phyloP scores from a whole-genome alignment of 2,329 filamentous ascomycete genomes.

The Emergomyces orientalis region DNA sequence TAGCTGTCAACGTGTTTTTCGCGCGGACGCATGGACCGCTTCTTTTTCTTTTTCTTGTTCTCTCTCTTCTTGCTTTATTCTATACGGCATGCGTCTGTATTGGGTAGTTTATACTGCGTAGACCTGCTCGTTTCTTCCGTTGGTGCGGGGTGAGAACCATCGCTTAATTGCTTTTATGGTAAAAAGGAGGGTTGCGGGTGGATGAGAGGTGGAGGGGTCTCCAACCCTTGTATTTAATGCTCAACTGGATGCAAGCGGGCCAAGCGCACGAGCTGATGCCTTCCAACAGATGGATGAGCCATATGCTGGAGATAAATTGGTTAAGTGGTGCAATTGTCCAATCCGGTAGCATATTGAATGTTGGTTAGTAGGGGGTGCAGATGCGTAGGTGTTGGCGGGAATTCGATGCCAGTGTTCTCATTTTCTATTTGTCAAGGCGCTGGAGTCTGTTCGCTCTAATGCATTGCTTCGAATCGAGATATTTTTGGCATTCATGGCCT shows the following conservation, averaged over 20 bases:
- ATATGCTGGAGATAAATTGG: background rate
- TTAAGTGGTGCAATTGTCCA: background rate
- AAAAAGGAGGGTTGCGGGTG: background rate
- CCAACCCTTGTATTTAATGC: background rate
- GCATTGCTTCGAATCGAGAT: background rate
- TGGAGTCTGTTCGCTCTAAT: background rate
- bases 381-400: too few relatives aligned
- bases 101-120: background rate
- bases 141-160: background rate
- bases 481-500: background rate
- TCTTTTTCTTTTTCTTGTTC: background rate
- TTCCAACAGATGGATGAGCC: background rate
- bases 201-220: background rate
- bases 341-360: background rate
- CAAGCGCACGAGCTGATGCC: background rate
- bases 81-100: background rate
- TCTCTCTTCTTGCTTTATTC: background rate
- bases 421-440: background rate
- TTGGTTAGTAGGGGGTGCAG: too few relatives aligned
- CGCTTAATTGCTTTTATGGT: background rate
- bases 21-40: background rate
- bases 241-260: background rate
- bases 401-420: background rate
- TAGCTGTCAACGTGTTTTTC: conserved; percentile 1
- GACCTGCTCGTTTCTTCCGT: background rate